Evolutionary conservation across 352 stramenopile genomes (phyloP).

Genomic region (Phytophthora uliginosa): DNA sequence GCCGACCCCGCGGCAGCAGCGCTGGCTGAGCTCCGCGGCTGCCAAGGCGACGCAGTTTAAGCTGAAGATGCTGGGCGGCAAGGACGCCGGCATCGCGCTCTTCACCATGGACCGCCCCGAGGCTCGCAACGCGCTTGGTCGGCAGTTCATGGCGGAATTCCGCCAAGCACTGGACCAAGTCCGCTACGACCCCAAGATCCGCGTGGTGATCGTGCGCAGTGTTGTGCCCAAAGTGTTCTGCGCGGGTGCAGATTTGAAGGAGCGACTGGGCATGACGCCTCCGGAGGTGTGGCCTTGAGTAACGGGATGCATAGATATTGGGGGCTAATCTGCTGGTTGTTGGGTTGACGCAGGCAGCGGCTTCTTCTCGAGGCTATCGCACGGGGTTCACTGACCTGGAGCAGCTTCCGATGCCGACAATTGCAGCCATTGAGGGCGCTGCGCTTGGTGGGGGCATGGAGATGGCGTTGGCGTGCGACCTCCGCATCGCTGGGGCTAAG

Average conservation of each 20-base stretch:
- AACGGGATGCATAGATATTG: not conserved
- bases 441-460: constrained; percentile 94
- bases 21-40: constrained; percentile 23
- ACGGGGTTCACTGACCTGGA: constrained; percentile 89
- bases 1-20: not conserved
- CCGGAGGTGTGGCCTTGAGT: constrained; percentile 62
- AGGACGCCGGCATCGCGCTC: constrained; percentile 68
- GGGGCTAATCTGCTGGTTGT: not conserved
- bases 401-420: constrained; percentile 93
- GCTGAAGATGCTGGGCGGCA: constrained; percentile 66
- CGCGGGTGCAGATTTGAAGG: constrained; percentile 91
- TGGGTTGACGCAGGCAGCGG: constrained; percentile 35
- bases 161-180: constrained; percentile 72
- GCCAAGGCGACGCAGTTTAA: constrained; percentile 55
- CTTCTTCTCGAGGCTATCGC: constrained; percentile 67
- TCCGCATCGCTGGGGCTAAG: constrained; percentile 90
- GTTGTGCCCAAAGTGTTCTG: constrained; percentile 90
- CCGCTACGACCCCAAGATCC: constrained; percentile 72
- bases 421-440: constrained; percentile 93
- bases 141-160: constrained; percentile 88
- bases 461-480: constrained; percentile 93
- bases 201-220: constrained; percentile 86
- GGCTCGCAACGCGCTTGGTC: constrained; percentile 81
- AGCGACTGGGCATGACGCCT: constrained; percentile 89
- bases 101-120: constrained; percentile 85